Percentiles rank a stretch among this genome's conserved stretches.
These are phyloP conservation scores for Tetragonia tetragonoides DNA, from an alignment of 148 eudicot genomes.

Conservation along the genomic window DNA sequence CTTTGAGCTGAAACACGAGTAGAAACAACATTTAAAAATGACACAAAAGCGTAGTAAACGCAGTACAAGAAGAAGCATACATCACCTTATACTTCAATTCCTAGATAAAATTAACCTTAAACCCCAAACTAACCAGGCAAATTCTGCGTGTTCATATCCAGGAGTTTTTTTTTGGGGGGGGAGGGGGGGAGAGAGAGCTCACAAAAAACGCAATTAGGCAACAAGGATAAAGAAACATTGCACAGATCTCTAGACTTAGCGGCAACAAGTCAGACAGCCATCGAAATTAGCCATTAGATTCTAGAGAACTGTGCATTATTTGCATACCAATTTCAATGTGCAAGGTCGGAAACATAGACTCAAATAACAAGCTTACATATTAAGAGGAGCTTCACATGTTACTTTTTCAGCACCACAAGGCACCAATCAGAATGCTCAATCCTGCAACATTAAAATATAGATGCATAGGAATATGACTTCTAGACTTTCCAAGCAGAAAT, in stretches of 20 bases:
- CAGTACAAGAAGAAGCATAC: neutral
- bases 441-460: slow-evolving; percentile 65
- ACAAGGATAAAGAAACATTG: neutral
- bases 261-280: neutral
- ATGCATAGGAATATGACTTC: slow-evolving; percentile 39
- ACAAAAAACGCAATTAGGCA: neutral
- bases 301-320: neutral
- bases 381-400: slow-evolving; percentile 47
- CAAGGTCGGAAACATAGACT: slow-evolving; percentile 30
- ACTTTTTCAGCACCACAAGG: slow-evolving; percentile 49
- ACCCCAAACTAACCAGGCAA: neutral
- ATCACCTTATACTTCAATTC: neutral
- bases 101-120: neutral
- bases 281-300: neutral
- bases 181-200: neutral
- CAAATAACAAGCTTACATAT: slow-evolving; percentile 58
- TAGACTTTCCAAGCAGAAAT: slow-evolving; percentile 19
- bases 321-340: neutral
- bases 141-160: neutral
- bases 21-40: neutral
- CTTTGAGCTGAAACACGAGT: too few species aligned
- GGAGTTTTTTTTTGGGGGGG: too few species aligned
- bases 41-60: neutral
- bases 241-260: neutral
- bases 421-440: slow-evolving; percentile 37